phyloP scores from a whole-genome alignment of 2,329 filamentous ascomycete genomes.

The Trichoderma sp. region DNA sequence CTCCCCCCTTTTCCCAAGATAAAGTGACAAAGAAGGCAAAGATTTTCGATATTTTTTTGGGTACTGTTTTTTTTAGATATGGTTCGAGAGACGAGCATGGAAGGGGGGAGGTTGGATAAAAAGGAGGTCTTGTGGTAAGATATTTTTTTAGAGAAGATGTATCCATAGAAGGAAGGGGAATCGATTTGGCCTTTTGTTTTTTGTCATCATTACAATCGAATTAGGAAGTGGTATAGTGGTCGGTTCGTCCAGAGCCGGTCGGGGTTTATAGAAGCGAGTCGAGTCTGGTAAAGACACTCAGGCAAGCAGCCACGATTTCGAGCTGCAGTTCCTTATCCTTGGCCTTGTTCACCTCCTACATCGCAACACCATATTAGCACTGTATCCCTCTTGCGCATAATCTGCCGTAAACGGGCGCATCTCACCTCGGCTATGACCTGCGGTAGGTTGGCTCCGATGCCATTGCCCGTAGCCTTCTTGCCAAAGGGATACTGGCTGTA shows the following conservation, averaged over 20 bases:
- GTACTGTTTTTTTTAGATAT: not conserved
- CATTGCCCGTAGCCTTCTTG: conserved; percentile 72
- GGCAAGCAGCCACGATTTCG: conserved; percentile 92
- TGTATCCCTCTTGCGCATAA: not conserved
- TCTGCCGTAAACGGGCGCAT: not conserved
- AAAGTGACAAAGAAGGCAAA: conserved; percentile 15
- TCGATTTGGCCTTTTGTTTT: conserved; percentile 5
- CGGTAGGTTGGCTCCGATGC: conserved; percentile 88
- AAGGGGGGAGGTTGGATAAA: not conserved
- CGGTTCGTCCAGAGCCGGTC: not conserved
- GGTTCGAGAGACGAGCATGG: not conserved
- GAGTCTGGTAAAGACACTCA: conserved; percentile 95
- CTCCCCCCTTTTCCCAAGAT: not conserved
- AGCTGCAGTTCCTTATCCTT: conserved; percentile 96
- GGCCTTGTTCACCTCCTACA: conserved; percentile 71
- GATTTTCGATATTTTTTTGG: not conserved
- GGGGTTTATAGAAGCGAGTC: conserved; percentile 79
- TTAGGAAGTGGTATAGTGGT: conserved; percentile 10
- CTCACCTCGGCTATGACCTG: conserved; percentile 74
- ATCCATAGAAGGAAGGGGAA: not conserved
- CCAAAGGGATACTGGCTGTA: conserved; percentile 98
- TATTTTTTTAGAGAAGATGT: not conserved
- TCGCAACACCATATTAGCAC: not conserved
- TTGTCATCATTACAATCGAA: conserved; percentile 13
- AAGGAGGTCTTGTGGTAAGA: not conserved